A percentile compares a stretch with the other conserved stretches of the same genome.
These are phyloP conservation scores for Termitomyces sp. DNA, from an alignment of 768 basidiomycete genomes.

Conservation along the genomic window DNA sequence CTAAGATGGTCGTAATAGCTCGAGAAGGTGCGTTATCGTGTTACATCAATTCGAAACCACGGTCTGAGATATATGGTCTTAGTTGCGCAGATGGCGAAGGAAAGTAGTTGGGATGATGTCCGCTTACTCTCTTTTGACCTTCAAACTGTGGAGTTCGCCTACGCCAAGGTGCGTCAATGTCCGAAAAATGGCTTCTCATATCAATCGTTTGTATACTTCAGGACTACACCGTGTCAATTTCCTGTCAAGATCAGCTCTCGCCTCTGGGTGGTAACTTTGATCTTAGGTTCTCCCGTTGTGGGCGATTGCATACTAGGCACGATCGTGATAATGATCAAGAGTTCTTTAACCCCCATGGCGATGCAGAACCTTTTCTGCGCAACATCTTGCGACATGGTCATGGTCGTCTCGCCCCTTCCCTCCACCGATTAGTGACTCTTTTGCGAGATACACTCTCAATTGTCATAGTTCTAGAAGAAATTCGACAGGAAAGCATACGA, in stretches of 20 bases:
- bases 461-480: conserved; percentile 62
- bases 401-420: conserved; percentile 56
- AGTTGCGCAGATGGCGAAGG: conserved; percentile 83
- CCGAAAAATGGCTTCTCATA: neutral
- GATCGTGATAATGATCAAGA: conserved; percentile 16
- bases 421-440: conserved; percentile 61
- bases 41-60: neutral
- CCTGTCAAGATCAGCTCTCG: conserved; percentile 71
- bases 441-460: conserved; percentile 77
- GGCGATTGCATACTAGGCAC: conserved; percentile 16
- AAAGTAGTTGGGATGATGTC: conserved; percentile 67
- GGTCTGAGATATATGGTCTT: neutral
- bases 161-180: conserved; percentile 44
- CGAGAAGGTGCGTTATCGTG: conserved; percentile 62
- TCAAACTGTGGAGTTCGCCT: conserved; percentile 88
- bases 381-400: conserved; percentile 61
- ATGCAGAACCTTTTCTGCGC: conserved; percentile 71
- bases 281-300: conserved; percentile 61
- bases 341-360: conserved; percentile 68
- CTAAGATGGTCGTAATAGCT: conserved; percentile 92
- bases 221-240: conserved; percentile 76
- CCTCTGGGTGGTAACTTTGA: conserved; percentile 66
- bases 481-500: conserved; percentile 30
- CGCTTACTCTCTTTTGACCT: conserved; percentile 86
- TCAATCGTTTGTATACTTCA: conserved; percentile 17